These are phyloP conservation scores for Meyerozyma elateridarum DNA, from an alignment of 1,139 yeast species.

Conservation along the genomic window DNA sequence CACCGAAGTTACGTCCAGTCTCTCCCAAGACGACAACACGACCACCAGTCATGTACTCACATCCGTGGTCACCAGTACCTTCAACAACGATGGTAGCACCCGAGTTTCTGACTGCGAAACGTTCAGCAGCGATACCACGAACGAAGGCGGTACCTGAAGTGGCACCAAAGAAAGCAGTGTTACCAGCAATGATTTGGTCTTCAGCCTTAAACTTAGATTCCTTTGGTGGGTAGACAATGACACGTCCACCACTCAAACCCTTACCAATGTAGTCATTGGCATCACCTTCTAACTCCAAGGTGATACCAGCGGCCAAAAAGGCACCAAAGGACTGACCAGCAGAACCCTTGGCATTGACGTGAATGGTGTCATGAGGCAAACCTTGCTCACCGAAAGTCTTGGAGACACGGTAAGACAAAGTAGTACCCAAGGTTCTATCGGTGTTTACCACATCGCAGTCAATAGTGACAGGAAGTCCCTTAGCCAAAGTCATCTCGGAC, in stretches of 20 bases:
- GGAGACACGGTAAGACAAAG: constrained; percentile 89
- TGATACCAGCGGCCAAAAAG: constrained; percentile 91
- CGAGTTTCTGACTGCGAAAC: constrained; percentile 97
- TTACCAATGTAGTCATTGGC: constrained; percentile 97
- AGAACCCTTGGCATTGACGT: constrained; percentile 84
- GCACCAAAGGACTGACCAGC: constrained; percentile 99
- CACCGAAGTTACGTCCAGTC: constrained; percentile 94
- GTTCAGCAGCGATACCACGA: constrained; percentile 97
- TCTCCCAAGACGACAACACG: constrained; percentile 88
- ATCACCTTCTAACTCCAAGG: constrained; percentile 94
- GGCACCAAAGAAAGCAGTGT: constrained; percentile 97
- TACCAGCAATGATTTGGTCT: constrained; percentile 94
- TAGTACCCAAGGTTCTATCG: constrained; percentile 93
- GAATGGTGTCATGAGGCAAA: constrained; percentile 92
- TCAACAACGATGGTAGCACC: constrained; percentile 97
- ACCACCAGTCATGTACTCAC: constrained; percentile 99
- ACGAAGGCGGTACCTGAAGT: constrained; percentile 92
- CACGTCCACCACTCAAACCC: constrained; percentile 93
- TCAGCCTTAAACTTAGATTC: constrained; percentile 84
- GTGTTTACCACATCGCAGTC: constrained; percentile 92
- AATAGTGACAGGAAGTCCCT: constrained; percentile 90
- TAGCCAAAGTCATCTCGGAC: constrained; percentile 87
- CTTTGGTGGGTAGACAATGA: constrained; percentile 88
- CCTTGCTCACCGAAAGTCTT: constrained; percentile 92
- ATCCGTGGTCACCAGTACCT: constrained; percentile 98